Evolutionary conservation across 768 basidiomycete species (phyloP).

Genomic region (Boletus vermiculosoides): DNA sequence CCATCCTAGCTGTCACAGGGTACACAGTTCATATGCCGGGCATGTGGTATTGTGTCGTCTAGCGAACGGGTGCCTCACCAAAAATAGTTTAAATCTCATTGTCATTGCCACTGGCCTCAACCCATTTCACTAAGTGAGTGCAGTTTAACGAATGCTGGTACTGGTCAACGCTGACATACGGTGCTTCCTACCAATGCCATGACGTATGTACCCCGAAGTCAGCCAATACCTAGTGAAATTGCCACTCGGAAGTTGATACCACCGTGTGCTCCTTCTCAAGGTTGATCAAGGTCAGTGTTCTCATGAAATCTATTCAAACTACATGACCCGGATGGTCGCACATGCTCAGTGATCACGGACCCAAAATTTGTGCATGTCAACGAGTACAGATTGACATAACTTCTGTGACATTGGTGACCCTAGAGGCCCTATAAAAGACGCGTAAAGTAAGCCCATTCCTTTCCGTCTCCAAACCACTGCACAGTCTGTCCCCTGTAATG

Average conservation of each 20-base stretch:
- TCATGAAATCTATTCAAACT: constrained; percentile 5
- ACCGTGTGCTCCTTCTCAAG: not conserved
- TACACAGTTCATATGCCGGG: no score
- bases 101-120: no score
- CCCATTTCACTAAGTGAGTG: not conserved
- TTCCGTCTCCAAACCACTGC: not conserved
- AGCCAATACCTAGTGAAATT: no score
- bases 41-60: not conserved
- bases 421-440: constrained; percentile 12
- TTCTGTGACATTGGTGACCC: not conserved
- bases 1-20: not conserved
- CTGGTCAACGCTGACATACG: not conserved
- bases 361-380: not conserved
- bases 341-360: constrained; percentile 15
- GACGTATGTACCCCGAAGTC: not conserved
- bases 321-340: constrained; percentile 3
- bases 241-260: not conserved
- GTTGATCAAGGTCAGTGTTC: not conserved
- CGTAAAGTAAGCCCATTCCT: not conserved
- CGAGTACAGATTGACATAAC: not conserved
- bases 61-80: not conserved
- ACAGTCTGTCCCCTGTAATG: constrained; percentile 9
- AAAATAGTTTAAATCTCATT: not conserved
- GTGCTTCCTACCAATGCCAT: not conserved
- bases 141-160: not conserved